Base-by-base conservation (phyloP, 2,329 filamentous ascomycete genomes). In the Talaromyces piceae region DNA sequence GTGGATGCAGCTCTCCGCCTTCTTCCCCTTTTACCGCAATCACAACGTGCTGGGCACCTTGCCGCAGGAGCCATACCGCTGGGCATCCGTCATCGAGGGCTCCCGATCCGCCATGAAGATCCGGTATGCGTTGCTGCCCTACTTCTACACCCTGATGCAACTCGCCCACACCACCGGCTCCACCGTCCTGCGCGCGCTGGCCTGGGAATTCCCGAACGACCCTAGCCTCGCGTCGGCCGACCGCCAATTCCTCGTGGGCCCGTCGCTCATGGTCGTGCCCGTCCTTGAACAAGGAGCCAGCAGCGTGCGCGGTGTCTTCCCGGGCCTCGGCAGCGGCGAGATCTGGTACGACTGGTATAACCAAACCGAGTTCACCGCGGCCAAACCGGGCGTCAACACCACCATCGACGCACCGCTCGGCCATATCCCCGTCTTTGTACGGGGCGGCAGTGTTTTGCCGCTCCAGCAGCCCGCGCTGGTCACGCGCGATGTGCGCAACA, bases 331-430 rank as follows among this genome's bases (percentile, higher is more conserved):
- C 2, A 67, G 76, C 1, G 82, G 74, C 2, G 78, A 80, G 37
- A 65, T 81, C 2, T 91, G 86, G 83, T 91, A 89, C 60, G 86
- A 91, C 64, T 91, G 86, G 85, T 89, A 89, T 66, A 85, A 78
- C n/a, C 79, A 82, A 47, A 75, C 74, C 0, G 73, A 73, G 0
- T 72, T 88, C 3, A 61, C 71, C 13, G 77, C 73, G 0, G 27
- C 22, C 18, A 54, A 70, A 23, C 68, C 77, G 2, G 77, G 78
- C 8, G 70, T 76, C 51, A 85, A 85, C 61, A 76, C 75, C 11
- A 82, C 80, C 3, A 80, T 85, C 53, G 62, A 73, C 18, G 82
- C 82, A 3, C 82, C 82, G 1, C 67, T 85, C 2, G 78, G 79
- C 11, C 80, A 90, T 59, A 89, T 91, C 33, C 86, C 86, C 0